Evolutionary conservation across 1,139 yeast species (phyloP), one percentile per base, ranked within the genome.

Genomic region (Candida dubliniensis): DNA sequence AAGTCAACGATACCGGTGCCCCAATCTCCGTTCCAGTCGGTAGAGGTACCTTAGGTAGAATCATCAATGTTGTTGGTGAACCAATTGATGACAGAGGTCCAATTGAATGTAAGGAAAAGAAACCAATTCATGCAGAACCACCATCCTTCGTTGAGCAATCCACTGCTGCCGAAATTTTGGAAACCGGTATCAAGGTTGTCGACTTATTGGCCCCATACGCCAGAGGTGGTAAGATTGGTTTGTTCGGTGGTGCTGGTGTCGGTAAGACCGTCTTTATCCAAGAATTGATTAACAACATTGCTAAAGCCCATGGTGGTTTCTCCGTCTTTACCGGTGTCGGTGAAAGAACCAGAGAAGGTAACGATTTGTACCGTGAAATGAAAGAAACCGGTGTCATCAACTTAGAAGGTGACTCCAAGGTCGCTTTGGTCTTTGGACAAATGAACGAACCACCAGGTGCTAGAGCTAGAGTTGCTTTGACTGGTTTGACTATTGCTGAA

Each of bases 221-320:
- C 71, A 91, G 97, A 87, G 99, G 99, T 87, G 99, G 99, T 88
- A 93, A 93, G 86, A 93, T 93, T 88, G 99, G 99, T 84, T 85
- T 93, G 71, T 93, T 93, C 87, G 99, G 99, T 82, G 99, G 99
- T 91, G 99, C 99, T 76, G 99, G 99, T 91, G 99, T 93, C 89
- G 99, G 99, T 81, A 93, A 93, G 81, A 93, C 99, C 75, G 99
- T 93, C 57, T 93, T 93, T 79, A 93, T 93, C 78, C 99, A 93
- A 83, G 99, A 93, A 81, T 85, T 93, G 81, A 93, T 93, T 77
- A 91, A 93, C 90, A 93, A 93, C 84, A 93, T 93, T 70, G 99
- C 99, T 74, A 93, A 91, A 84, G 99, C 99, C 66, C 99, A 93
- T 75, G 99, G 99, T 89, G 99, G 99, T 87, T 93, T 91, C 96